A percentile compares a stretch with the other conserved stretches of the same genome.
Conservation (phyloP, 2,329 filamentous ascomycete species). For the Lecanicillium sp. region DNA sequence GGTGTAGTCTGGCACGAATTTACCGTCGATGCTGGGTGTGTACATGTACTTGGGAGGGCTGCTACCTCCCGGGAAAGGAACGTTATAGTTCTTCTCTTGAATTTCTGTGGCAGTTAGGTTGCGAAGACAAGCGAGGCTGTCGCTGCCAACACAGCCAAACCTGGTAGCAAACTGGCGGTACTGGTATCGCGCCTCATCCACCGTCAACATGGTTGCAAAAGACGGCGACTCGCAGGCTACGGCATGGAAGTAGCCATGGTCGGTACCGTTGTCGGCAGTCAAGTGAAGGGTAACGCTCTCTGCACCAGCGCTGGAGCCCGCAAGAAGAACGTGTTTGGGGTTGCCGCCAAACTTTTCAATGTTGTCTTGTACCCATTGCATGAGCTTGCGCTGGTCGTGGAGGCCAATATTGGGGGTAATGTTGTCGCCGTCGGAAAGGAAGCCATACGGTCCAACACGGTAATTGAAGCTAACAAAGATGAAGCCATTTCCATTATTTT, state of each 20-base stretch:
- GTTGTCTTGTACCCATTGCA: constrained; percentile 62
- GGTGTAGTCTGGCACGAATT: constrained; percentile 12
- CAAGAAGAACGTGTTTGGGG: constrained; percentile 40
- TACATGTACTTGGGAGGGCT: constrained; percentile 41
- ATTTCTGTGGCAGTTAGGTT: constrained; percentile 30
- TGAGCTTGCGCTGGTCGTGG: constrained; percentile 58
- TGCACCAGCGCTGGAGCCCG: constrained; percentile 61
- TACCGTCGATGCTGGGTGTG: constrained; percentile 44
- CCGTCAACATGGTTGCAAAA: constrained; percentile 38
- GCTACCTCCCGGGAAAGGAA: constrained; percentile 20
- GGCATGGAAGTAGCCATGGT: constrained; percentile 41
- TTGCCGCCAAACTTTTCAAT: constrained; percentile 43
- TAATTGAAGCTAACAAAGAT: constrained; percentile 70
- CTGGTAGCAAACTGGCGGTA: constrained; percentile 39
- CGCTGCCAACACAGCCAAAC: constrained; percentile 29
- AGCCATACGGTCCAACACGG: constrained; percentile 66
- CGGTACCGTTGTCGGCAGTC: constrained; percentile 41
- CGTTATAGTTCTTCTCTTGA: constrained; percentile 31
- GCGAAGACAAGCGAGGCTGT: constrained; percentile 38
- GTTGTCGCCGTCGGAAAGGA: constrained; percentile 51
- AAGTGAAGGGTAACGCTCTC: constrained; percentile 58
- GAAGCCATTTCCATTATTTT: constrained; percentile 50
- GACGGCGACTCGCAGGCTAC: constrained; percentile 43
- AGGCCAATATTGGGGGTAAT: constrained; percentile 61
- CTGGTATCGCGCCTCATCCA: constrained; percentile 40